A percentile compares a stretch with the other conserved stretches of the same genome.
Evolutionary conservation across 169 alveolate genomes (phyloP).

Genomic region (Plasmodium vinckei): DNA sequence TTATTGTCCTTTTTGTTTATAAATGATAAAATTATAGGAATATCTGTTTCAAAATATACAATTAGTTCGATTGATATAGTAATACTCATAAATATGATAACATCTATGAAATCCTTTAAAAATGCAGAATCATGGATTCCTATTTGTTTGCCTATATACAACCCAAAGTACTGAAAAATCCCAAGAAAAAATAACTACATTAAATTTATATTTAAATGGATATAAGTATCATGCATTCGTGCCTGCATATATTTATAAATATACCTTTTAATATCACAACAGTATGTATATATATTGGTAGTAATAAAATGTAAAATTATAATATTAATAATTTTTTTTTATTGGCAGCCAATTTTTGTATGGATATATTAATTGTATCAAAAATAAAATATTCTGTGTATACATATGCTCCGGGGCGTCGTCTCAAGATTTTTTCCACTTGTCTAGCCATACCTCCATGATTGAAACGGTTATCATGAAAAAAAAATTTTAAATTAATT

Average conservation of each 20-base stretch:
- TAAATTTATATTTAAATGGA: no score
- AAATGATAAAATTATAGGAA: slow-evolving; percentile 80
- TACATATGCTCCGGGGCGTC: slow-evolving; percentile 78
- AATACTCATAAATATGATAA: slow-evolving; percentile 88
- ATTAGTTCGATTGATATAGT: slow-evolving; percentile 86
- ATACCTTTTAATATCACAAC: not conserved
- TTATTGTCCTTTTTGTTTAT: slow-evolving; percentile 81
- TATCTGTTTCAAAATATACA: slow-evolving; percentile 79
- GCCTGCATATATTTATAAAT: not conserved
- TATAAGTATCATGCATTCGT: not conserved
- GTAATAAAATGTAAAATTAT: not conserved
- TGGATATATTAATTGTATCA: slow-evolving; percentile 80
- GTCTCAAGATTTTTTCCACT: slow-evolving; percentile 78
- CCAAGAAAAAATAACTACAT: no score
- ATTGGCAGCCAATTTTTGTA: slow-evolving; percentile 77
- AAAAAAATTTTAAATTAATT: not conserved
- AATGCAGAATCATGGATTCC: slow-evolving; percentile 94
- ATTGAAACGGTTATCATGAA: slow-evolving; percentile 72
- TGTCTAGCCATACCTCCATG: slow-evolving; percentile 79
- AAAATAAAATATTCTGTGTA: slow-evolving; percentile 74
- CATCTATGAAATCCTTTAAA: slow-evolving; percentile 87
- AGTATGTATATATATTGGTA: not conserved
- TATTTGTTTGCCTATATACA: slow-evolving; percentile 89
- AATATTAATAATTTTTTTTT: not conserved
- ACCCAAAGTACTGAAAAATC: slow-evolving; percentile 76